Base-by-base conservation (phyloP, 306 rosid species). In the Cicer bijugum region DNA sequence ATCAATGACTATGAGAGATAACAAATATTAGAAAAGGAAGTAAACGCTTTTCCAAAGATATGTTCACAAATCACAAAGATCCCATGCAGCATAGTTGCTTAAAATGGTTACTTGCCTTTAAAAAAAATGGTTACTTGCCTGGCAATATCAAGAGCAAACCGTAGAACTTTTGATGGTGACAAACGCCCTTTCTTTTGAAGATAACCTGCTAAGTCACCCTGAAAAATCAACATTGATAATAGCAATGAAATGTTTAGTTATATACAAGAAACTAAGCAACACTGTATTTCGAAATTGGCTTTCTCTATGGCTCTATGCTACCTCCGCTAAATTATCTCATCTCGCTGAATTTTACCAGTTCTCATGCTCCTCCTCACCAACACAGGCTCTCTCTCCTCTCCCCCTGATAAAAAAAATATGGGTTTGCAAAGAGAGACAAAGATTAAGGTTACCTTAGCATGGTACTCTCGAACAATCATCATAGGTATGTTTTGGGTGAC, bases 381-480 rank as follows among this genome's bases (percentile, higher is more conserved):
- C 43, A 55, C 58, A 53, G 38, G 40, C 75, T 14, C 77, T 37
- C 78, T 37, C 67, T 19, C 43, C 44, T 58, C 6, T 15, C 1
- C 71, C 15, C 56, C 62, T 10, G 8, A 39, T 39, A 42, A 64
- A 39, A 8, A 57, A 59, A 28, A 12, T 9, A 2, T 12, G 17
- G 14, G 56, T 55, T n/a, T 14, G 28, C 19, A 43, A 45, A 66
- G n/a, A 80, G 78, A 70, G 51, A 57, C 80, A 45, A 33, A 71
- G 81, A 56, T 69, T 63, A 45, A 79, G 70, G 84, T 86, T 85
- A 91, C 99, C 90, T 91, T 95, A 14, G 96, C 71, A 78, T 88
- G 97, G 87, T 86, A 88, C 80, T 95, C 99, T 64, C 90, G 85
- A 70, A 95, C 96, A 72, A 95, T 95, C 99, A 95, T 95, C 99